Evolutionary conservation across 1,139 yeast species (phyloP).

Genomic region (Pichia sp.): DNA sequence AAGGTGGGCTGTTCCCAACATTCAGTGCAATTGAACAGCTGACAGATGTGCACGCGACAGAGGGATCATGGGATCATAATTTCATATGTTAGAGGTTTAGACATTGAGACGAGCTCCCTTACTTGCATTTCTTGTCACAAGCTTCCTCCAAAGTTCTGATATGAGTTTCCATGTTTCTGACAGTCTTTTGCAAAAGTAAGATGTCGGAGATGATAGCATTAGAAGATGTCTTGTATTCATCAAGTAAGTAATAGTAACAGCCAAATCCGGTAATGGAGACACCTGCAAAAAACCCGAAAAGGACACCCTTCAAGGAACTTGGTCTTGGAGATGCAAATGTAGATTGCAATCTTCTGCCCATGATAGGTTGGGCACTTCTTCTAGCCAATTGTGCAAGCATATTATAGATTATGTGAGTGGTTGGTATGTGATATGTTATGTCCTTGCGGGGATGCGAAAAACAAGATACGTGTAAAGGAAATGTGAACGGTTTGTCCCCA

Average conservation of each 20-base stretch:
- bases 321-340: constrained; percentile 17
- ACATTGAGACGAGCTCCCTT: too few relatives aligned
- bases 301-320: constrained; percentile 50
- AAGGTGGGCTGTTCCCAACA: too few relatives aligned
- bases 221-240: constrained; percentile 69
- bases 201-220: constrained; percentile 71
- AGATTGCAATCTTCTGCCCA: constrained; percentile 17
- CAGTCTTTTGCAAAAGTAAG: constrained; percentile 59
- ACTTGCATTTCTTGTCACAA: constrained; percentile 10
- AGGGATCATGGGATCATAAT: too few relatives aligned
- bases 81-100: too few relatives aligned
- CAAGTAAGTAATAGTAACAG: constrained; percentile 71
- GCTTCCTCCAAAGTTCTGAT: constrained; percentile 29
- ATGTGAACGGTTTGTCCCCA: too few relatives aligned
- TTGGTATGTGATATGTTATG: neutral
- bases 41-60: too few relatives aligned
- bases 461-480: too few relatives aligned
- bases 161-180: constrained; percentile 60
- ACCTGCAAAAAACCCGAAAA: constrained; percentile 73
- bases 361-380: constrained; percentile 9
- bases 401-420: neutral
- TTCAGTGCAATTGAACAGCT: too few relatives aligned
- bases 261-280: constrained; percentile 67
- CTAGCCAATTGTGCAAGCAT: constrained; percentile 17
- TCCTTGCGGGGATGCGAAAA: neutral